Evolutionary conservation across 176 grass and related monocot species (phyloP).

Genomic region (Phragmites australis): DNA sequence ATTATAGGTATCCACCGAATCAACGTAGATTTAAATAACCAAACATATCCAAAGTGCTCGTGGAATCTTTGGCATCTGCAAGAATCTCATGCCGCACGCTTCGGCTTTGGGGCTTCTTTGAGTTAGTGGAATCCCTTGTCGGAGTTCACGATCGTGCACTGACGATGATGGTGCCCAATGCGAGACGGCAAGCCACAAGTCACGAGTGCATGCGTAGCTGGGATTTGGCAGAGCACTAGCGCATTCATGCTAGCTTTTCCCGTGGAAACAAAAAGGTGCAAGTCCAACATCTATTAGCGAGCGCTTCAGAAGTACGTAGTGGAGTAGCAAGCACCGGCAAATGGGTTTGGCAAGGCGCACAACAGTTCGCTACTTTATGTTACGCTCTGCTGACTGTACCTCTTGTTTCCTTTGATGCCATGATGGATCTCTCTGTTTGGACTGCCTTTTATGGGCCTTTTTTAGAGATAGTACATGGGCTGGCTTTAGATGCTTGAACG

Average conservation of each 20-base stretch:
- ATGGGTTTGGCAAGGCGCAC: constrained; percentile 1
- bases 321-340: background rate
- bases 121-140: background rate
- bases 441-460: too few relatives aligned
- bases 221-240: background rate
- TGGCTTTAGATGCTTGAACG: too few relatives aligned
- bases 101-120: background rate
- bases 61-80: background rate
- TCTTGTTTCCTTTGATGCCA: background rate
- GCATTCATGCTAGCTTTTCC: background rate
- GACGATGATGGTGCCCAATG: background rate
- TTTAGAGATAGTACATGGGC: too few relatives aligned
- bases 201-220: background rate
- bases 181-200: background rate
- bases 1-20: too few relatives aligned
- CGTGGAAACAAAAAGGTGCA: background rate
- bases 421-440: too few relatives aligned
- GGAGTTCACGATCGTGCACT: background rate
- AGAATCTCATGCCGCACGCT: background rate
- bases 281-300: background rate
- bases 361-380: background rate
- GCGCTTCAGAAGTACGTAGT: background rate
- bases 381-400: background rate
- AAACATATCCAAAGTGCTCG: too few relatives aligned
- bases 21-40: too few relatives aligned